Evolutionary conservation across 257 asterid species (phyloP), one percentile per base, ranked within the genome.

Genomic region (Gentiana macrophylla): DNA sequence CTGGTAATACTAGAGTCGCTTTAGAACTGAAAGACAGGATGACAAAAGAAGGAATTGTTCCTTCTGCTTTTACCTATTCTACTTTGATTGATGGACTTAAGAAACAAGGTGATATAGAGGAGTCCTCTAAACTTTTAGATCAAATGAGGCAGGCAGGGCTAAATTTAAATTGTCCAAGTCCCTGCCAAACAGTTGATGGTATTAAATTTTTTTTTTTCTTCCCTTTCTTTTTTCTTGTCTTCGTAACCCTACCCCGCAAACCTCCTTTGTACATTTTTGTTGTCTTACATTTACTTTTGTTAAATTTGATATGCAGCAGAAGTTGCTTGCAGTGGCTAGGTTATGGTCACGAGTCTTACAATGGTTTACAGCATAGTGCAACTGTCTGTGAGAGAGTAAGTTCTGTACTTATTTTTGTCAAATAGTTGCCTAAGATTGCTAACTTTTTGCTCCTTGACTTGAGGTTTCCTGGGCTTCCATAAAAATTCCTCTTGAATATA

Each of bases 21-120:
- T 53, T 67, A 66, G 72, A 76, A 70, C 75, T 85, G 59, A 63
- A 77, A 62, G 95, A 70, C 66, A 79, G 80, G 78, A 85, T 85
- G 95, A 66, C 37, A 10, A 70, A 71, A 67, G 84, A 76, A 67
- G 93, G 95, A 49, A 63, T 85, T 72, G 54, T 67, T 58, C 82
- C 86, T 71, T 82, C 88, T 6, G 62, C 44, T 35, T 59, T 61
- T 49, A 81, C 78, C 48, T 79, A 77, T 64, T 77, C 80, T 53
- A 55, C 73, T 54, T 68, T 89, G 78, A 72, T 78, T 53, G 59
- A 62, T 60, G 75, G 77, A 51, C 69, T 72, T 37, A 67, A 58
- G 51, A 69, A 57, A 74, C 69, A 69, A 55, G 80, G 84, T 52
- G 60, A 78, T 64, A 60, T 50, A 53, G 72, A 78, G 56, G 82